A percentile compares a stretch with the other conserved stretches of the same genome.
Evolutionary conservation across 257 asterid genomes (phyloP).

Genomic region (Capsicum rhomboideum): DNA sequence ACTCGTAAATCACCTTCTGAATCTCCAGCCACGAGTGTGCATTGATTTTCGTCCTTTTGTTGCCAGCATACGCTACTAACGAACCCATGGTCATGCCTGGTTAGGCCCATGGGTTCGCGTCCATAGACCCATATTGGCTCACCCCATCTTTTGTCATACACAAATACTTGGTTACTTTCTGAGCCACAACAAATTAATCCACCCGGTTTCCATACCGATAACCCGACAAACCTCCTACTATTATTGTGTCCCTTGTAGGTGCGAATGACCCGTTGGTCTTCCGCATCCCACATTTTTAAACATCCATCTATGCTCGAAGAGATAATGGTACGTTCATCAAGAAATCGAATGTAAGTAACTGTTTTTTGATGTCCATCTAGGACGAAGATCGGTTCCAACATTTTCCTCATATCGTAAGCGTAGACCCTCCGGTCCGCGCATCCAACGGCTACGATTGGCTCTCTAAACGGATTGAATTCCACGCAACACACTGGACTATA

Average conservation of each 20-base stretch:
- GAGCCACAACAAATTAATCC: conserved; percentile 86
- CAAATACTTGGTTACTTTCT: conserved; percentile 63
- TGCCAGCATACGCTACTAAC: conserved; percentile 87
- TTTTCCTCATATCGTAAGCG: conserved; percentile 51
- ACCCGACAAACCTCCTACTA: conserved; percentile 64
- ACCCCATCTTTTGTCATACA: conserved; percentile 81
- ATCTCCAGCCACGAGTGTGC: conserved; percentile 78
- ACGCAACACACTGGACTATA: conserved; percentile 68
- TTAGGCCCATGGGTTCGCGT: conserved; percentile 18
- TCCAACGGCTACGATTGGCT: conserved; percentile 41
- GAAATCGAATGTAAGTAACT: conserved; percentile 48
- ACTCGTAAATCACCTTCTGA: conserved; percentile 79
- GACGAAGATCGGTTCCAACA: conserved; percentile 39
- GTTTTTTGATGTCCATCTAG: conserved; percentile 67
- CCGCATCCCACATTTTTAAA: conserved; percentile 60
- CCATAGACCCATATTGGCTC: conserved; percentile 68
- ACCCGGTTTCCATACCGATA: conserved; percentile 68
- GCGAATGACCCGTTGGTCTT: conserved; percentile 26
- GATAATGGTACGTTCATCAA: conserved; percentile 37
- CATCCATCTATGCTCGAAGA: conserved; percentile 71
- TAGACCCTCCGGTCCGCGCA: conserved; percentile 62
- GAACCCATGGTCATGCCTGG: conserved; percentile 18
- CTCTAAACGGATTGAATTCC: conserved; percentile 68
- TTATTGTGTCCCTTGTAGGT: conserved; percentile 70
- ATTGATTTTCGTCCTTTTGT: conserved; percentile 50